Conservation (phyloP, 2,329 filamentous ascomycete genomes). For the Zarea fungicola region DNA sequence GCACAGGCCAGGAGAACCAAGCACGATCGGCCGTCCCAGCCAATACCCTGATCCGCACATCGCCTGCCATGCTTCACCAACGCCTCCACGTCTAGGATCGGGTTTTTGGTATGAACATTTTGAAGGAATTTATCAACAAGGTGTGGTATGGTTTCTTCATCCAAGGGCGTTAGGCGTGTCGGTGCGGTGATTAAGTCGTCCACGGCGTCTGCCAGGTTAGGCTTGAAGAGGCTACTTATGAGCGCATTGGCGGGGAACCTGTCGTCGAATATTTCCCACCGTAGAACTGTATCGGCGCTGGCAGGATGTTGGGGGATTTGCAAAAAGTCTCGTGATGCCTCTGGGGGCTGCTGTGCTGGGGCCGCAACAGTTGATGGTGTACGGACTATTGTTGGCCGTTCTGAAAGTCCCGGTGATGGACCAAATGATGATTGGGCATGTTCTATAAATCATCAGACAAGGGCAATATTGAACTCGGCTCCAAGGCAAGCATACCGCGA, state of each 20-base stretch:
- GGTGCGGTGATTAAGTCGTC: constrained; percentile 9
- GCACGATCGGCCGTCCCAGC: constrained; percentile 23
- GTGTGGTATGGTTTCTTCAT: constrained; percentile 20
- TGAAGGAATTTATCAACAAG: constrained; percentile 22
- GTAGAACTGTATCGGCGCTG: constrained; percentile 17
- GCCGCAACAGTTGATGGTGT: neutral
- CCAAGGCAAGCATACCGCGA: neutral
- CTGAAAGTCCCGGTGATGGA: neutral
- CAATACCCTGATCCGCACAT: constrained; percentile 20
- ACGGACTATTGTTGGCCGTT: neutral
- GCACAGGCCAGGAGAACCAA: constrained; percentile 22
- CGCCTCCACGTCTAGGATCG: constrained; percentile 19
- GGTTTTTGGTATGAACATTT: constrained; percentile 24
- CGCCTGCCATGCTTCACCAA: constrained; percentile 18
- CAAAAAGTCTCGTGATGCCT: constrained; percentile 18
- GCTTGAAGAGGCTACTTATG: constrained; percentile 15
- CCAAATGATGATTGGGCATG: neutral
- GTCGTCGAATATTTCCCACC: constrained; percentile 17
- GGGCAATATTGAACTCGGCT: no score
- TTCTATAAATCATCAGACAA: neutral
- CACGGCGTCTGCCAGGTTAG: constrained; percentile 5
- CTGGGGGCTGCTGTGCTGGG: constrained; percentile 2
- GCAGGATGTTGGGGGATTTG: constrained; percentile 19
- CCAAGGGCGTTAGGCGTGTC: constrained; percentile 13
- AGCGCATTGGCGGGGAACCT: constrained; percentile 17